A percentile compares a stretch with the other conserved stretches of the same genome.
phyloP scores from a whole-genome alignment of 2,329 filamentous ascomycete genomes.

The Calonectria crousiana region DNA sequence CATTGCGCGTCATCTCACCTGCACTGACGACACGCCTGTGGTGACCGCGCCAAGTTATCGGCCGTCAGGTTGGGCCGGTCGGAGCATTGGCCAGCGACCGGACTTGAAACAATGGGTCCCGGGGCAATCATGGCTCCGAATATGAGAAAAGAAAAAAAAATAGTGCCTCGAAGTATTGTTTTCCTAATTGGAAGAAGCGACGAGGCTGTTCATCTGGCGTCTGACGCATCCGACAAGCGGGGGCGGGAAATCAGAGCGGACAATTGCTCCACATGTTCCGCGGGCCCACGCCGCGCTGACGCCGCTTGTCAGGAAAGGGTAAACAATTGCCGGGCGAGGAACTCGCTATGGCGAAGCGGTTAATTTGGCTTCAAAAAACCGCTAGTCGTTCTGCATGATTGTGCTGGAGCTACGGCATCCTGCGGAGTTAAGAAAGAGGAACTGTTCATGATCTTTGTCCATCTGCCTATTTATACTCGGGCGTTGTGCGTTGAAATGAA shows the following conservation, averaged over 20 bases:
- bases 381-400: not conserved
- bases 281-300: not conserved
- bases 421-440: not conserved
- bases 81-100: not conserved
- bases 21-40: not conserved
- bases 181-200: constrained; percentile 1
- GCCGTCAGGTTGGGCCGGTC: not conserved
- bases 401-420: not conserved
- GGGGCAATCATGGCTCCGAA: not conserved
- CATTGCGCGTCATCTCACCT: not conserved
- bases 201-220: not conserved
- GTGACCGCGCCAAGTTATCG: not conserved
- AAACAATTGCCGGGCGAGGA: not conserved
- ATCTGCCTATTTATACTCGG: not conserved
- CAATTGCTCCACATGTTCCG: not conserved
- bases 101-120: not conserved
- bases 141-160: not conserved
- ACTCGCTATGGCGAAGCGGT: not conserved
- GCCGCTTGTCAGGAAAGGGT: not conserved
- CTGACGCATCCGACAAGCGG: not conserved
- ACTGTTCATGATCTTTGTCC: not conserved
- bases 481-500: not conserved
- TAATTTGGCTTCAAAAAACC: not conserved
- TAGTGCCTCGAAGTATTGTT: not conserved
- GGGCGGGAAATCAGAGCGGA: constrained; percentile 9